Percentiles rank a stretch among this genome's conserved stretches.
These are phyloP conservation scores for Chrysoporthe puriensis DNA, from an alignment of 2,329 filamentous ascomycete species.

Conservation along the genomic window DNA sequence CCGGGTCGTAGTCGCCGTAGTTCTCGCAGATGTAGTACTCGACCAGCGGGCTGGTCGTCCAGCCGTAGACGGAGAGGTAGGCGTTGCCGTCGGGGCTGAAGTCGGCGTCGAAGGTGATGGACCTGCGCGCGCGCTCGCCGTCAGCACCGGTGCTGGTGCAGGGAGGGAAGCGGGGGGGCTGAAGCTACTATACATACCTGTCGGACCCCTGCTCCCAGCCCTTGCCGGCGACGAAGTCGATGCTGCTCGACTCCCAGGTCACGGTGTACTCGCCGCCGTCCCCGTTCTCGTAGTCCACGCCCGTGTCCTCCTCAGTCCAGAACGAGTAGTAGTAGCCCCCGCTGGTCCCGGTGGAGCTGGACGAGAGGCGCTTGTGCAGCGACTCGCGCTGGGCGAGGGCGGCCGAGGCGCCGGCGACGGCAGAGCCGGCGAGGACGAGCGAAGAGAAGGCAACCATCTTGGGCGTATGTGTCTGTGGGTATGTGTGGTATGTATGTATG, in stretches of 20 bases:
- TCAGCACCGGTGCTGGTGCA: neutral
- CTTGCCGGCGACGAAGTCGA: conserved; percentile 54
- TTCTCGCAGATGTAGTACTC: conserved; percentile 44
- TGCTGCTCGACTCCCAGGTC: conserved; percentile 49
- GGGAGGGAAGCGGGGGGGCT: too few species aligned
- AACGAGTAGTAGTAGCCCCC: conserved; percentile 64
- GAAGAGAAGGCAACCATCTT: conserved; percentile 47
- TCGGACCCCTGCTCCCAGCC: conserved; percentile 49
- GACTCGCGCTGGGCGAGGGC: conserved; percentile 12
- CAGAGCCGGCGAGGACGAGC: conserved; percentile 39
- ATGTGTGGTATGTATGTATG: too few species aligned
- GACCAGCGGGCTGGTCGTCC: conserved; percentile 43
- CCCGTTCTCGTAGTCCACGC: conserved; percentile 59
- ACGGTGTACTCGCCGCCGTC: conserved; percentile 53
- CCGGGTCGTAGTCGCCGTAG: conserved; percentile 48
- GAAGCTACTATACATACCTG: conserved; percentile 33
- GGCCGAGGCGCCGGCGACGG: conserved; percentile 17
- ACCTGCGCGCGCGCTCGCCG: conserved; percentile 49
- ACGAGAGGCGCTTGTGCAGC: conserved; percentile 36
- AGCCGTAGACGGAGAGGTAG: conserved; percentile 42
- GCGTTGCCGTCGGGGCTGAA: conserved; percentile 33
- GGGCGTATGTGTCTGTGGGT: neutral
- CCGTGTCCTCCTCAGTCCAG: conserved; percentile 57
- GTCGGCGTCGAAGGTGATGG: conserved; percentile 26
- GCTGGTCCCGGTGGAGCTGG: conserved; percentile 53